Evolutionary conservation across 768 basidiomycete species (phyloP), one percentile per base, ranked within the genome.

Genomic region (Clathrus columnatus): DNA sequence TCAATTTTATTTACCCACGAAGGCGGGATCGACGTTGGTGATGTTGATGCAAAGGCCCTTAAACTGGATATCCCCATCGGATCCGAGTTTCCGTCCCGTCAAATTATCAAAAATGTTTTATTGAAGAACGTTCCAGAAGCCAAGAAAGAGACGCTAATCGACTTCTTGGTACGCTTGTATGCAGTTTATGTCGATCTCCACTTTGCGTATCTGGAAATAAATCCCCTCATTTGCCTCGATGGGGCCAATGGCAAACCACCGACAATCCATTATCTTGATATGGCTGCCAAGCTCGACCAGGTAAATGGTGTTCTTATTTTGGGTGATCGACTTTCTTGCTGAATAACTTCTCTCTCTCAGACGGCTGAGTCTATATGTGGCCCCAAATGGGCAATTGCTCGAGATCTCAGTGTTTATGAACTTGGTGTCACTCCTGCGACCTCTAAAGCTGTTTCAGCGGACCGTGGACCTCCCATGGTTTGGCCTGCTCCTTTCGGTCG

Each of bases 281-380:
- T 99, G 95, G 96, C 96, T 42, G 96, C 95, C 64, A 99, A 98
- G 77, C 87, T 99, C 61, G 96, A 99, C 68, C 96, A 98, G 75
- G 67, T 68, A 43, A 16, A 1, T 26, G 10, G 14, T 0, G 42
- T 17, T 17, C 16, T 49, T 20, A 48, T 27, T 27, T 16, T 30
- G 10, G 16, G n/a, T 21, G 48, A 1, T 28, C n/a, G 26, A 18
- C 49, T 20, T 18, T 16, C 18, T 16, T 44, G 8, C 16, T 23
- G 20, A 16, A 45, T 41, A 20, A 23, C 17, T 27, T 11, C 14
- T 28, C 49, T 27, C 2, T 32, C 11, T 48, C 52, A 69, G 67
- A 98, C 96, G 7, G 96, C 96, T 44, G 95, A 99, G 73, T 93
- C 84, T 67, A 89, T 98, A 66, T 95, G 91, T 65, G 95, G 96